Base-by-base conservation (phyloP, 1,284 basidiomycete species). In the Puccinia coronata region DNA sequence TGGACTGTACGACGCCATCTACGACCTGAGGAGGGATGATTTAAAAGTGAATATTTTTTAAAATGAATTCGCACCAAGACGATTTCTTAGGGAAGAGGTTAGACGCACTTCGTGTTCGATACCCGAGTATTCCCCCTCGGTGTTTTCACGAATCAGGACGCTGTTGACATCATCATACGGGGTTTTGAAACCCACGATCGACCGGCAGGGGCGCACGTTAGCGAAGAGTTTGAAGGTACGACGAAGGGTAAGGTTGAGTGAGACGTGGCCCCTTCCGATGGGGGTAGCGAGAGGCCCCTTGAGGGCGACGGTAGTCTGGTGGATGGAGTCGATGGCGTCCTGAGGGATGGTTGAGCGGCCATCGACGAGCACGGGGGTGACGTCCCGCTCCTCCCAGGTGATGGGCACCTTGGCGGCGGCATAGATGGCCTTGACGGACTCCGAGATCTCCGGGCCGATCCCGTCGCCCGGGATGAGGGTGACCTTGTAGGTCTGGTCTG, bases 261-360 rank as follows among this genome's bases (percentile, higher is more conserved):
- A 99, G 84, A 98, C 96, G 88, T 98, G 97, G 67, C 96, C 96
- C 90, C 98, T 98, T 85, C 96, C 97, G 87, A 99, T 95, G 94
- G 86, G 81, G n/a, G 84, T 86, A 75, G 84, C 86, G 67, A 85
- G 82, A 5, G 83, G 84, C 82, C 95, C 97, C 89, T 99, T 99
- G 86, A 99, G 89, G 28, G 96, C 97, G 83, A 99, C 94, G 43
- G 96, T 98, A 89, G 98, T 99, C 89, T 92, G 93, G 89, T 93
- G 96, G 85, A 99, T 93, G 36, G 93, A 95, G 83, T 90, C 90
- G 84, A 99, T 95, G 67, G 96, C 95, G 81, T 88, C 88, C 83
- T 97, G 94, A 69, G 97, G 97, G 86, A 99, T 99, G 83, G 94
- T 93, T 82, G 95, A 97, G 90, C 98, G 98, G 81, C 97, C 97